Base-by-base conservation (phyloP, 2,329 filamentous ascomycete species). In the Aureobasidium sp. region DNA sequence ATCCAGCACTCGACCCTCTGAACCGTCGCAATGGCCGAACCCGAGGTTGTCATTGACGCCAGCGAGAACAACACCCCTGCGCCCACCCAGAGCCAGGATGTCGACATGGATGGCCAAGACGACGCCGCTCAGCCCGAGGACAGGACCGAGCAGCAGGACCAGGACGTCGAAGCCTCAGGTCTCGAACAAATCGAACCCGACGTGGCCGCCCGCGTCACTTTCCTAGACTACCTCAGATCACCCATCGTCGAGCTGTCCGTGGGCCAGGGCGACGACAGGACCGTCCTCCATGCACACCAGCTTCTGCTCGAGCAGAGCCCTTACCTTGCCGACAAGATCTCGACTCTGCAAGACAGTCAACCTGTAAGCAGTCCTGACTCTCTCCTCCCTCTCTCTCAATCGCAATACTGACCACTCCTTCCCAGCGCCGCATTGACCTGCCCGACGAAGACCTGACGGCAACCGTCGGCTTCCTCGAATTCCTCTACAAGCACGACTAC, bases 401-500 rank as follows among this genome's bases (percentile, higher is more conserved):
- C 16, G 14, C 7, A 42, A 29, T 29, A 16, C 25, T 30, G 14
- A 44, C 25, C 14, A 24, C 12, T 42, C 12, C 12, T 21, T 21
- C n/a, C 35, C 17, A 50, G 47, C 85, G 84, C 53, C 78, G 81
- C 55, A 83, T 95, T 56, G 73, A 84, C 55, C 83, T 95, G 21
- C 65, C 75, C 2, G 71, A 78, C 58, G 85, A 88, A 61, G 79
- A 88, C 61, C 69, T 87, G 40, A 84, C 88, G 59, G 84, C 87
- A 19, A 83, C 88, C 53, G 84, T 85, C 56, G 88, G 83, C 67
- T 88, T 90, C 61, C 79, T 93, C 61, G 86, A 93, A 68, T 94
- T 81, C 67, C 81, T 91, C 49, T 94, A 94, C 71, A 90, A 86
- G 1, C 80, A 80, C 66, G 87, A 94, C 71, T 93, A 96, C 76